Conservation (phyloP, 257 asterid species). For the Primulina eburnea region DNA sequence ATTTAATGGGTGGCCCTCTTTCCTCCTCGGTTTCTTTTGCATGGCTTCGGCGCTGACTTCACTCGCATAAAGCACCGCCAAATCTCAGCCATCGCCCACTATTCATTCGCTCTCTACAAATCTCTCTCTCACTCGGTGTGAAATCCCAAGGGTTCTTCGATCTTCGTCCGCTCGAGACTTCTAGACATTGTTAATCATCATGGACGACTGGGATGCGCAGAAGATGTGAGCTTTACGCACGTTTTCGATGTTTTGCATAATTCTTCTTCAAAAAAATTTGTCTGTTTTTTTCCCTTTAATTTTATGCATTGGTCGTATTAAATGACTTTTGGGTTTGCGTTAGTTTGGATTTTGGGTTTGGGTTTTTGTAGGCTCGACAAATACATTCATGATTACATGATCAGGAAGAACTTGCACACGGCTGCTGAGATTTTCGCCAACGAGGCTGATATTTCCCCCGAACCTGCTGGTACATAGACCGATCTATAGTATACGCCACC, state of each 20-base stretch:
- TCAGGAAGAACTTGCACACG: conserved; percentile 32
- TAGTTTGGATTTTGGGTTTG: not conserved
- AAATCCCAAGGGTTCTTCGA: not conserved
- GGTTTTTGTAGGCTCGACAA: conserved; percentile 35
- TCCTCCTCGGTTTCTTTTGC: not conserved
- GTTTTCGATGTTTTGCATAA: not conserved
- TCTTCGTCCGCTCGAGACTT: not conserved
- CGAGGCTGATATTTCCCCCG: conserved; percentile 31
- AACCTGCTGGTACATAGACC: conserved; percentile 29
- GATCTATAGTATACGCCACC: not conserved
- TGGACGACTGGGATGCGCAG: conserved; percentile 35
- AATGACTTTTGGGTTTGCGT: too few species aligned
- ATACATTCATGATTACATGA: conserved; percentile 38
- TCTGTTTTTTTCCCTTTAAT: not conserved
- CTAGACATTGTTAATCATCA: not conserved
- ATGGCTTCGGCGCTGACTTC: not conserved
- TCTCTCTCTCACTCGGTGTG: not conserved
- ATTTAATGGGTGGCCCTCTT: not conserved
- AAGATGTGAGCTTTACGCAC: conserved; percentile 31
- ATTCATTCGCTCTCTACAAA: not conserved
- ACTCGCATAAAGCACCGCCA: conserved; percentile 1
- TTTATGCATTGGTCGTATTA: not conserved
- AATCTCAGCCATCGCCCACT: not conserved
- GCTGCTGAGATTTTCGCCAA: conserved; percentile 32
- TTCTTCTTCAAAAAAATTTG: not conserved